Base-by-base conservation (phyloP, 495 filamentous ascomycete genomes). In the Platismatia glauca region DNA sequence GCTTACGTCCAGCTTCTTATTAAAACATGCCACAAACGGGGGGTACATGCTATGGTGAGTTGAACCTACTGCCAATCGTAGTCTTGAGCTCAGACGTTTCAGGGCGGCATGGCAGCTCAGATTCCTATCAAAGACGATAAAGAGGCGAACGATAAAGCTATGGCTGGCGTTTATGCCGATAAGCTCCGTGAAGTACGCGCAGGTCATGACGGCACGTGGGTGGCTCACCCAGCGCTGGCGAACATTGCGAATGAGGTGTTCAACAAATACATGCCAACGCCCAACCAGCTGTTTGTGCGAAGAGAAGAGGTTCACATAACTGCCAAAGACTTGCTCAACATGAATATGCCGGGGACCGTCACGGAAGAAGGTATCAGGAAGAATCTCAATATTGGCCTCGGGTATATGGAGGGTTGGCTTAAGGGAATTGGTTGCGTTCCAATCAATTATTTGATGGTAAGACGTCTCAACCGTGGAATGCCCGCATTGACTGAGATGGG, bases 321-420 rank as follows among this genome's bases (percentile, higher is more conserved):
- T 55, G 86, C 83, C 66, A 94, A 93, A 71, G 94, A 99, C 71
- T 81, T 99, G 31, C 82, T 99, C 38, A 99, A 99, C 81, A 97
- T 96, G 87, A 97, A 97, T 70, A 88, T 97, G 24, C 90, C 95
- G 29, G 94, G 94, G 43, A 83, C 86, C 72, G 83, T 99, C 71
- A 97, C 95, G 67, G 95, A 97, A 76, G 90, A 86, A 11, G 94
- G 94, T 60, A 97, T 99, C 78, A 86, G 91, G 70, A 97, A 96
- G 86, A 99, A 99, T 77, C 79, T 99, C 59, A 92, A 89, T 75
- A 97, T 99, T 71, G 94, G 95, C 27, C 84, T 99, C 2, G 86
- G 88, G 59, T 99, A 99, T 76, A 99, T 97, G 93, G 94, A 99
- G 76, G 93, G 89, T 66, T 99, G 94, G 94, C 81, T 97, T 37